Conservation (phyloP, 2,329 filamentous ascomycete genomes). For the Didymella pomorum region DNA sequence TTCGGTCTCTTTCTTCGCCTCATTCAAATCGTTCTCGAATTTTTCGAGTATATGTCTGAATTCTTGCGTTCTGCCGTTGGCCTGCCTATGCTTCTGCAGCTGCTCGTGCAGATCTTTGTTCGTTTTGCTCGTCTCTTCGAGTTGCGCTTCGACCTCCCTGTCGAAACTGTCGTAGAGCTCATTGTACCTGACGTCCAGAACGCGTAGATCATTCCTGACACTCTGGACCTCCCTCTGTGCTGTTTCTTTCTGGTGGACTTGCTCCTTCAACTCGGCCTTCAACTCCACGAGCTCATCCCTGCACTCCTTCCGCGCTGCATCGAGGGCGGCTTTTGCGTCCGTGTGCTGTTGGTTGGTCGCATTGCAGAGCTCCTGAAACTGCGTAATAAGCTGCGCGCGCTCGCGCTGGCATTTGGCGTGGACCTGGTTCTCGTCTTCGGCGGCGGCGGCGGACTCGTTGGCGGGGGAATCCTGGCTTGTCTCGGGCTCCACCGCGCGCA, state of each 20-base stretch:
- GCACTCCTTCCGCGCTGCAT: not conserved
- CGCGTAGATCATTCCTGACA: no score
- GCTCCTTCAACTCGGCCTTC: no score
- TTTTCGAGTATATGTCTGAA: no score
- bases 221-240: no score
- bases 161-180: no score
- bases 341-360: no score
- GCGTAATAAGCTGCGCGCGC: not conserved
- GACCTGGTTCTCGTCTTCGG: not conserved
- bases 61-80: no score
- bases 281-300: not conserved
- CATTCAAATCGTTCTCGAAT: no score
- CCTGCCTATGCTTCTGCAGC: no score
- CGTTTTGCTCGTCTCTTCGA: not conserved
- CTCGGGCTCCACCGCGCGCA: slow-evolving; percentile 1
- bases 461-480: not conserved
- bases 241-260: not conserved
- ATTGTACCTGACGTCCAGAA: no score
- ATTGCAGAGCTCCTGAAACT: not conserved
- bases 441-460: not conserved
- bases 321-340: not conserved
- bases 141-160: not conserved
- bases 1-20: not conserved
- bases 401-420: not conserved
- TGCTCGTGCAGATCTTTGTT: no score